Evolutionary conservation across 2,329 filamentous ascomycete species (phyloP).

Genomic region (Trichoderma afroharzianum): DNA sequence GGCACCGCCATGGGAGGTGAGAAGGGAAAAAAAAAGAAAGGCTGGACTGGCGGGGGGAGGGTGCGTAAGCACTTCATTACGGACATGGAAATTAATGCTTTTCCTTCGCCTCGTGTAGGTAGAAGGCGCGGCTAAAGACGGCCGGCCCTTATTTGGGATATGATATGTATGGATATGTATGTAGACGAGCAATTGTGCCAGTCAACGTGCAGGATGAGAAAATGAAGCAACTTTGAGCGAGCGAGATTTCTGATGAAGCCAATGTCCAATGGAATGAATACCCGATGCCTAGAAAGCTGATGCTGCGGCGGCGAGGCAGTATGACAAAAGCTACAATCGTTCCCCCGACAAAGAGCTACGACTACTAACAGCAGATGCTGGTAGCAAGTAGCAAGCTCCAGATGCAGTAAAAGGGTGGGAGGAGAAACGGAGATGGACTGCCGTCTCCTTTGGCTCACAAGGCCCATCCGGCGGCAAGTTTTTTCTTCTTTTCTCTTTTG

Average conservation of each 20-base stretch:
- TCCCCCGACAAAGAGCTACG: background rate
- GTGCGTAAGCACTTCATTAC: slow-evolving; percentile 6
- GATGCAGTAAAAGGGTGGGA: background rate
- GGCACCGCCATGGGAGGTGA: background rate
- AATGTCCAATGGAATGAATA: background rate
- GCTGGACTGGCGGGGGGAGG: background rate
- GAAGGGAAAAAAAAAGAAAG: background rate
- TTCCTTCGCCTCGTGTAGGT: background rate
- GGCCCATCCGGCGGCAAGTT: background rate
- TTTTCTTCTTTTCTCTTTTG: background rate
- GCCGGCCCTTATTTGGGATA: background rate
- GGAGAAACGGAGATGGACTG: background rate
- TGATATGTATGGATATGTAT: background rate
- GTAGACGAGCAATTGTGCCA: background rate
- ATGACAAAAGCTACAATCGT: background rate
- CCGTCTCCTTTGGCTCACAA: background rate
- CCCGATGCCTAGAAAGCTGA: background rate
- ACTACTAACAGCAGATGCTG: background rate
- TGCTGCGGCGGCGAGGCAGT: background rate
- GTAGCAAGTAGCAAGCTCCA: background rate
- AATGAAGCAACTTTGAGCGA: background rate
- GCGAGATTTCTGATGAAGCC: background rate
- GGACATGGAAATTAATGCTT: slow-evolving; percentile 1
- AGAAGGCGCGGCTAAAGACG: slow-evolving; percentile 7
- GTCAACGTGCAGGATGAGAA: background rate